A percentile compares a stretch with the other conserved stretches of the same genome.
Conservation (phyloP, 2,329 filamentous ascomycete genomes). For the Penicillium janthinellum region DNA sequence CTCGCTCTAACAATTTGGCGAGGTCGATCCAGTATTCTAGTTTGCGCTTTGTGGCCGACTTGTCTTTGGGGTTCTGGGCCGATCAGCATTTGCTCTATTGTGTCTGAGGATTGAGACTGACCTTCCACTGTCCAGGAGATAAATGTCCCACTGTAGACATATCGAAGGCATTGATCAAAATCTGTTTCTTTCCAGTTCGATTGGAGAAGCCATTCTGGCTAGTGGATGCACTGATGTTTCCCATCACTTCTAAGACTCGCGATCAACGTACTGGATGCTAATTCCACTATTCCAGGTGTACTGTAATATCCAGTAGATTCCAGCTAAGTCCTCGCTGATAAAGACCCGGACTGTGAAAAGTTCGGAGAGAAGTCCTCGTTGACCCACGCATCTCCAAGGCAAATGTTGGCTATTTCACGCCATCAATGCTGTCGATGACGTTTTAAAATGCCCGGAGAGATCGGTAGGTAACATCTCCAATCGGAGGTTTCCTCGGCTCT, state of each 20-base stretch:
- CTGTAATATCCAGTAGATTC: neutral
- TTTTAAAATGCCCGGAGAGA: conserved; percentile 1
- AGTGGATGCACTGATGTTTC: conserved; percentile 9
- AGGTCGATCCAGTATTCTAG: conserved; percentile 66
- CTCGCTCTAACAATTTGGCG: conserved; percentile 63
- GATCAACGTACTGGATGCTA: neutral
- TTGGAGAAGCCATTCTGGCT: conserved; percentile 22
- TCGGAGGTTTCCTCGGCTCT: neutral
- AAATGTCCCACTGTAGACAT: conserved; percentile 67
- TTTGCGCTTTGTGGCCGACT: conserved; percentile 58
- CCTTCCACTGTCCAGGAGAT: conserved; percentile 69
- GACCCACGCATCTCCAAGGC: neutral
- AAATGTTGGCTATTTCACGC: conserved; percentile 15
- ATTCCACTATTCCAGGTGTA: neutral
- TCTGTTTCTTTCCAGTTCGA: conserved; percentile 51
- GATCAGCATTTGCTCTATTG: conserved; percentile 4
- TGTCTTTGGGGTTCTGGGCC: conserved; percentile 60
- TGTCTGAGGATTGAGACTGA: conserved; percentile 27
- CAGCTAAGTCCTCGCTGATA: too few species aligned
- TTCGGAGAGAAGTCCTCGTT: neutral
- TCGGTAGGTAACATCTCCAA: neutral
- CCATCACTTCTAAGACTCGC: conserved; percentile 11
- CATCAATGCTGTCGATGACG: conserved; percentile 7
- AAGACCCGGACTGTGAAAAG: neutral
- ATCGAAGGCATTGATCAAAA: conserved; percentile 66